Conservation (phyloP, 805 yeast species). For the Wickerhamiella alocasiicola region DNA sequence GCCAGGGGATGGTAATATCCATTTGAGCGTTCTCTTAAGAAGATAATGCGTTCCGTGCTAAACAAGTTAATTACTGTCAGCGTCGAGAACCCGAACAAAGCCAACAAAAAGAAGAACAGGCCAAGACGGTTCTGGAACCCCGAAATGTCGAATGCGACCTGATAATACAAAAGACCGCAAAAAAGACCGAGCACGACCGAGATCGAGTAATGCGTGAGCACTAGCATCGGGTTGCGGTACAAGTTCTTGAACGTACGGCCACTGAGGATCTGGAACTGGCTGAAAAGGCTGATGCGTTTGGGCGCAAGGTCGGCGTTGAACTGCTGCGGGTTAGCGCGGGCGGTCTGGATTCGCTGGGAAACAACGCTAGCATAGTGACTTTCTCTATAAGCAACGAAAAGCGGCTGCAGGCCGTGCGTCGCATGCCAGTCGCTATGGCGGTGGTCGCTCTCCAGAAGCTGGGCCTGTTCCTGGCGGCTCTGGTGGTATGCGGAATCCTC, state of each 20-base stretch:
- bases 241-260: constrained; percentile 84
- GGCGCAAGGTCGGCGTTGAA: constrained; percentile 17
- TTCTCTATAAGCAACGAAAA: constrained; percentile 23
- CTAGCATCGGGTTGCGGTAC: constrained; percentile 82
- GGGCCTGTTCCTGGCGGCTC: constrained; percentile 9
- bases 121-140: constrained; percentile 96
- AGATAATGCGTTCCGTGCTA: constrained; percentile 76
- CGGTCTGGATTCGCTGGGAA: constrained; percentile 18
- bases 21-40: constrained; percentile 86
- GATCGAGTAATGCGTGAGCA: constrained; percentile 70
- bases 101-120: constrained; percentile 76
- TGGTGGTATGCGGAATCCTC: constrained; percentile 20
- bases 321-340: constrained; percentile 4
- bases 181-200: constrained; percentile 67
- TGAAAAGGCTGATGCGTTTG: constrained; percentile 43
- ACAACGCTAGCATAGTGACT: constrained; percentile 17
- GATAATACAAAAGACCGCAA: constrained; percentile 75
- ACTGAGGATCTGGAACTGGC: constrained; percentile 63
- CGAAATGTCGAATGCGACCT: constrained; percentile 76
- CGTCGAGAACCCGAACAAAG: constrained; percentile 89
- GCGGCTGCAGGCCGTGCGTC: constrained; percentile 22
- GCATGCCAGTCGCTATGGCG: constrained; percentile 14
- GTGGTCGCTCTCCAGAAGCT: constrained; percentile 9
- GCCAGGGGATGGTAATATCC: constrained; percentile 83
- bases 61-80: constrained; percentile 85